phyloP scores from a whole-genome alignment of 345 rosid genomes.

The Draba incana region DNA sequence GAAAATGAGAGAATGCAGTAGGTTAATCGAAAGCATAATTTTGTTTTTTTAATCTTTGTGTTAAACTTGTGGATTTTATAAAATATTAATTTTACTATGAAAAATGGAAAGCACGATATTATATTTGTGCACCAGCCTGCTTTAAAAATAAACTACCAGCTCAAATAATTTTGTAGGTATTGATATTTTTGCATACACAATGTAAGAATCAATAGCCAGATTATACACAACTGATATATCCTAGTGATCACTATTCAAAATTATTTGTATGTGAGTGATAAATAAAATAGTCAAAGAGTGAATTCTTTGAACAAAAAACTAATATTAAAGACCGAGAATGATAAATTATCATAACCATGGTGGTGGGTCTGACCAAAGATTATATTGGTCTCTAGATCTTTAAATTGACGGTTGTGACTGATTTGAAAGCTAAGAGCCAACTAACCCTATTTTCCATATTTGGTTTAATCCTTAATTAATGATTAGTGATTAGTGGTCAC shows the following conservation, averaged over 20 bases:
- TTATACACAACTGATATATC: too few species aligned
- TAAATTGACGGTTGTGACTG: conserved; percentile 43
- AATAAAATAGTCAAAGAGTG: background rate
- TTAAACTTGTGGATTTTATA: too few species aligned
- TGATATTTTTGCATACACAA: too few species aligned
- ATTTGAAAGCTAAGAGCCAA: conserved; percentile 42
- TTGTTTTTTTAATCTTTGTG: too few species aligned
- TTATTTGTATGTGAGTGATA: background rate
- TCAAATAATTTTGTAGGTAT: too few species aligned
- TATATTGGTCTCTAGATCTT: conserved; percentile 43
- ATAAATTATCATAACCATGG: conserved; percentile 25
- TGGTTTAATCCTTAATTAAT: conserved; percentile 38
- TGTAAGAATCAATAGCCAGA: too few species aligned
- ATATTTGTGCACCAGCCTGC: too few species aligned
- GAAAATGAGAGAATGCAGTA: background rate
- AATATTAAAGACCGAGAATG: conserved; percentile 2
- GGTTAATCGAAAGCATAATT: too few species aligned
- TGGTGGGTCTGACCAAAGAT: conserved; percentile 46
- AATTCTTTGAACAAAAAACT: background rate
- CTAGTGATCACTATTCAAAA: too few species aligned
- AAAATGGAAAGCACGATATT: too few species aligned
- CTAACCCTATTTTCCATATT: conserved; percentile 34
- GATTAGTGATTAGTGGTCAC: conserved; percentile 37
- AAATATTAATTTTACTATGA: too few species aligned
- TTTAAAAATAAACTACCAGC: too few species aligned